Conservation (phyloP, 768 basidiomycete genomes). For the Clitopilus hobsonii region DNA sequence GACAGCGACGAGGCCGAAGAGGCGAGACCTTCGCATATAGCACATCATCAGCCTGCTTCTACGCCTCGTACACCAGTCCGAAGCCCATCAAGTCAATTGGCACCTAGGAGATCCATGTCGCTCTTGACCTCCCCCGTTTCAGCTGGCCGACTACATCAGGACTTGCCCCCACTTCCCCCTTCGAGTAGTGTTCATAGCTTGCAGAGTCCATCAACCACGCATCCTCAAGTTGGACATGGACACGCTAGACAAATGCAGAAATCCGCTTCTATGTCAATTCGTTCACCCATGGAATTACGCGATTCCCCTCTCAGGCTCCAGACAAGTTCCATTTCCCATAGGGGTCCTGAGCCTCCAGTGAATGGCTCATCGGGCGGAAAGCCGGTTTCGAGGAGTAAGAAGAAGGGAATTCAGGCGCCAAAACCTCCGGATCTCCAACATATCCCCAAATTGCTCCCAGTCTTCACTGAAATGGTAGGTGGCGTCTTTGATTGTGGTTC, state of each 20-base stretch:
- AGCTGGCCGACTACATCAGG: constrained; percentile 22
- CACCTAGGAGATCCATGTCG: constrained; percentile 30
- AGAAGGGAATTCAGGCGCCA: constrained; percentile 38
- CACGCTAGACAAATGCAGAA: background rate
- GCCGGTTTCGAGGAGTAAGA: constrained; percentile 28
- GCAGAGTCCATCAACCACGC: constrained; percentile 29
- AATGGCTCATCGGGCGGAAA: background rate
- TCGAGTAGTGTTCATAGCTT: constrained; percentile 21
- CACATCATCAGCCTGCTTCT: constrained; percentile 10
- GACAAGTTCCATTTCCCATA: background rate
- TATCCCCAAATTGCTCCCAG: constrained; percentile 77
- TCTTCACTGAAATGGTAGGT: constrained; percentile 90
- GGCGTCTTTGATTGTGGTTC: constrained; percentile 4
- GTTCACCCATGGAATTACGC: background rate
- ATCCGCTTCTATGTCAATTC: background rate
- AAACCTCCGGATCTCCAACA: constrained; percentile 74
- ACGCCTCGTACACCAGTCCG: background rate
- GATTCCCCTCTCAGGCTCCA: background rate
- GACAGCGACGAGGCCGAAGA: constrained; percentile 16
- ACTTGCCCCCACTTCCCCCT: constrained; percentile 39
- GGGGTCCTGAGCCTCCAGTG: background rate
- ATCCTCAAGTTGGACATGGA: background rate
- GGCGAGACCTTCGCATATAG: background rate
- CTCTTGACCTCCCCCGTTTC: constrained; percentile 32
- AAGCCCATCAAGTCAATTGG: background rate